phyloP scores from a whole-genome alignment of 2,329 filamentous ascomycete genomes.

The Leptographium procerum region DNA sequence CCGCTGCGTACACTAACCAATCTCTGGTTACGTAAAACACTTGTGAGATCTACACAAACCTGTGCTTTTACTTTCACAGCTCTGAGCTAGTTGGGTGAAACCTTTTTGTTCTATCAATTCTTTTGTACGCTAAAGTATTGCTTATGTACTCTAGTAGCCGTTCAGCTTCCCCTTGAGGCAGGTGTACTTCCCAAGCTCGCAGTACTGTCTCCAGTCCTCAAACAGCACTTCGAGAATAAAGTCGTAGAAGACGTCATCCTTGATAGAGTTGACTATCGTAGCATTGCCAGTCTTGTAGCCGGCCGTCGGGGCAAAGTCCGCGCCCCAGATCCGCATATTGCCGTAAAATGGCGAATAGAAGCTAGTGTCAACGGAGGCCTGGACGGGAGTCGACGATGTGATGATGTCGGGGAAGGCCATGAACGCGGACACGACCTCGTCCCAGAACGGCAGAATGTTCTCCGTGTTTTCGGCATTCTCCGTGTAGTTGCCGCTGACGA shows the following conservation, averaged over 20 bases:
- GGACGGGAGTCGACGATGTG: not conserved
- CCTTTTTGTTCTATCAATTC: no score
- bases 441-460: constrained; percentile 6
- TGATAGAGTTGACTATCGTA: constrained; percentile 1
- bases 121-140: no score
- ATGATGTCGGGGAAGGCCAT: constrained; percentile 5
- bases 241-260: constrained; percentile 2
- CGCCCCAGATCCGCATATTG: constrained; percentile 4
- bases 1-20: no score
- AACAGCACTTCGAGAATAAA: constrained; percentile 4
- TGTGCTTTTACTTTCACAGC: no score
- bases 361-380: constrained; percentile 4
- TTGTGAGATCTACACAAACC: no score
- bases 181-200: not conserved
- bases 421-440: constrained; percentile 5
- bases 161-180: not conserved
- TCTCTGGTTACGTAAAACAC: no score
- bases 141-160: no score
- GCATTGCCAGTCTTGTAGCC: constrained; percentile 3
- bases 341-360: constrained; percentile 8
- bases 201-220: constrained; percentile 4
- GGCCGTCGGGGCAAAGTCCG: constrained; percentile 2
- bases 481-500: constrained; percentile 6
- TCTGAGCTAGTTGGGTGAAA: no score
- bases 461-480: not conserved